These are phyloP conservation scores for Fomitopsis betulina DNA, from an alignment of 1,284 basidiomycete species.

Conservation along the genomic window DNA sequence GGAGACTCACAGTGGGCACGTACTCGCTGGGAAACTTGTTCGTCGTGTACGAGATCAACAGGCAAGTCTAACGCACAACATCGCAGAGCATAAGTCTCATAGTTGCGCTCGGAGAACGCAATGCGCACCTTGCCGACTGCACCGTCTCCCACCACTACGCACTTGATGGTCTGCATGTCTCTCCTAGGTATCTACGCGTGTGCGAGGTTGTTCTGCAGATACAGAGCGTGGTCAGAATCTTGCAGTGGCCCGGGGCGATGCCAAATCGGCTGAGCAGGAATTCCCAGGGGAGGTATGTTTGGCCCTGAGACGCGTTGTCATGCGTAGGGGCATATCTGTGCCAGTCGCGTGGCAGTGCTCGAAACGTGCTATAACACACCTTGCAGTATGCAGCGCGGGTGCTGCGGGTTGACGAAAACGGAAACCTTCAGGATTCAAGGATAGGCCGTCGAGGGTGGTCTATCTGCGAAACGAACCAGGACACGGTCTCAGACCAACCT, in stretches of 20 bases:
- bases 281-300: background rate
- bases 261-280: slow-evolving; percentile 3
- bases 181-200: slow-evolving; percentile 22
- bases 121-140: slow-evolving; percentile 94
- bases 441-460: slow-evolving; percentile 11
- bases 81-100: background rate
- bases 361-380: slow-evolving; percentile 11
- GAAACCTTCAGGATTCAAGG: slow-evolving; percentile 8
- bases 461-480: slow-evolving; percentile 17
- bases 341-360: slow-evolving; percentile 4
- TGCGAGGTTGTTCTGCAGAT: slow-evolving; percentile 8
- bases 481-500: slow-evolving; percentile 11
- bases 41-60: slow-evolving; percentile 99
- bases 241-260: slow-evolving; percentile 6
- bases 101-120: slow-evolving; percentile 4
- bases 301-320: slow-evolving; percentile 1
- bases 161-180: slow-evolving; percentile 95
- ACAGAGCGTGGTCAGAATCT: background rate
- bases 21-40: slow-evolving; percentile 99
- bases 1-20: slow-evolving; percentile 86
- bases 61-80: slow-evolving; percentile 70
- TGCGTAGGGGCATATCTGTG: slow-evolving; percentile 2
- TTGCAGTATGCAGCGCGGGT: slow-evolving; percentile 15
- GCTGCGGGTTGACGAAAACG: background rate
- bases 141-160: slow-evolving; percentile 99